phyloP scores from a whole-genome alignment of 1,139 yeast genomes.

The Pichia sp. region DNA sequence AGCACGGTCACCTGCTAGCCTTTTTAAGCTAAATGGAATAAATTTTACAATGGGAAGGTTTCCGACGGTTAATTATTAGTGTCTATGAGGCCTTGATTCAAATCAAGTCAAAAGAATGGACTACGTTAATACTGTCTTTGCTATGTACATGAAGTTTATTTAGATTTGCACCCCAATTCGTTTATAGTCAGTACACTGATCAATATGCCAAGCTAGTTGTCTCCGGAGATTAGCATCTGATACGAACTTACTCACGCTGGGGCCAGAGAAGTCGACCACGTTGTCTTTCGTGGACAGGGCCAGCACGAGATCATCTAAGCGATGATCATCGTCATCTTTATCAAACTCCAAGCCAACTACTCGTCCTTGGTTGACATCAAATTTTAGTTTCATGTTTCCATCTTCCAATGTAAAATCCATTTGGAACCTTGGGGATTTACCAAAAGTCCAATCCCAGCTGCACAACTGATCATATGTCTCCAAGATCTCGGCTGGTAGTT shows the following conservation, averaged over 20 bases:
- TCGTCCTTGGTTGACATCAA: conserved; percentile 25
- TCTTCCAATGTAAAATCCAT: conserved; percentile 16
- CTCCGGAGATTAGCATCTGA: conserved; percentile 15
- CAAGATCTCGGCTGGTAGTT: conserved; percentile 45
- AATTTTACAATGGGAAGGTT: too few relatives aligned
- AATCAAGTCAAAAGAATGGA: too few relatives aligned
- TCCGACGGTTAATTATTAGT: too few relatives aligned
- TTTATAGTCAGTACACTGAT: conserved; percentile 21
- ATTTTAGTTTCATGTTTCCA: conserved; percentile 15
- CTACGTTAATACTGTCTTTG: too few relatives aligned
- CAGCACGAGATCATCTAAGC: conserved; percentile 7
- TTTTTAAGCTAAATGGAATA: too few relatives aligned
- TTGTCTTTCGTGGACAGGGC: conserved; percentile 10
- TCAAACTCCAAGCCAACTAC: conserved; percentile 19
- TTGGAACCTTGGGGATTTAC: conserved; percentile 53
- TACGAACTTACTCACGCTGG: conserved; percentile 12
- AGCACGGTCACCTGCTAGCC: too few relatives aligned
- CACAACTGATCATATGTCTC: conserved; percentile 43
- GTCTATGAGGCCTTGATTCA: too few relatives aligned
- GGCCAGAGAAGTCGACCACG: conserved; percentile 18
- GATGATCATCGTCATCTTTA: conserved; percentile 3
- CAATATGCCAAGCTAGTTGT: conserved; percentile 28
- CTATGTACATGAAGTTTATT: too few relatives aligned
- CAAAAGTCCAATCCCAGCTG: conserved; percentile 70
- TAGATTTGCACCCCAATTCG: too few relatives aligned